phyloP scores from a whole-genome alignment of 2,329 filamentous ascomycete species.

The Fusarium nisikadoi region DNA sequence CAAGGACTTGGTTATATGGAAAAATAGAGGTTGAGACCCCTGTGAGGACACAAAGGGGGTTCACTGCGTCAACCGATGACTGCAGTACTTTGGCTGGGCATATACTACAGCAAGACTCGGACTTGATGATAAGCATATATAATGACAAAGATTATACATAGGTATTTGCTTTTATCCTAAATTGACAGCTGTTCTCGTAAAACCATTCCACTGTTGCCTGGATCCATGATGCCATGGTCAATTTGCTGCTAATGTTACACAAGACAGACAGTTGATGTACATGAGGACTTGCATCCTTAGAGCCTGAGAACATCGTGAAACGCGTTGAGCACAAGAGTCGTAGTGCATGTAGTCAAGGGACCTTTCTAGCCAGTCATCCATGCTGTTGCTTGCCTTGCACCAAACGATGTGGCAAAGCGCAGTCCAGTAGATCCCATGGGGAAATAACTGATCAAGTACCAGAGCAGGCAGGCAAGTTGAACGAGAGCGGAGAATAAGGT shows the following conservation, averaged over 20 bases:
- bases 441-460: conserved; percentile 98
- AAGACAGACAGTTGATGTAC: conserved; percentile 5
- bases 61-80: neutral
- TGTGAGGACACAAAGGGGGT: neutral
- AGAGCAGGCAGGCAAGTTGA: conserved; percentile 84
- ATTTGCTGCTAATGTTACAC: conserved; percentile 15
- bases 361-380: conserved; percentile 80
- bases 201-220: conserved; percentile 3
- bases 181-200: neutral
- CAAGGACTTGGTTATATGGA: neutral
- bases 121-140: neutral
- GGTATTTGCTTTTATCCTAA: conserved; percentile 1
- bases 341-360: neutral
- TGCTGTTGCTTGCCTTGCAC: conserved; percentile 82
- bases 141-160: neutral
- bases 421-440: conserved; percentile 94
- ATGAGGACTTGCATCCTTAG: neutral
- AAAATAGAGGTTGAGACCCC: neutral
- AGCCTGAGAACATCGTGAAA: neutral
- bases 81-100: too few species aligned
- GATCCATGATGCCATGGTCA: neutral
- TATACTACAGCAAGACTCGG: neutral
- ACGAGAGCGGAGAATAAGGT: conserved; percentile 86
- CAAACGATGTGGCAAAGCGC: conserved; percentile 86
- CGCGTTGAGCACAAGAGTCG: neutral